Base-by-base conservation (phyloP, 108 stramenopile species). In the Cyclotella cryptica region DNA sequence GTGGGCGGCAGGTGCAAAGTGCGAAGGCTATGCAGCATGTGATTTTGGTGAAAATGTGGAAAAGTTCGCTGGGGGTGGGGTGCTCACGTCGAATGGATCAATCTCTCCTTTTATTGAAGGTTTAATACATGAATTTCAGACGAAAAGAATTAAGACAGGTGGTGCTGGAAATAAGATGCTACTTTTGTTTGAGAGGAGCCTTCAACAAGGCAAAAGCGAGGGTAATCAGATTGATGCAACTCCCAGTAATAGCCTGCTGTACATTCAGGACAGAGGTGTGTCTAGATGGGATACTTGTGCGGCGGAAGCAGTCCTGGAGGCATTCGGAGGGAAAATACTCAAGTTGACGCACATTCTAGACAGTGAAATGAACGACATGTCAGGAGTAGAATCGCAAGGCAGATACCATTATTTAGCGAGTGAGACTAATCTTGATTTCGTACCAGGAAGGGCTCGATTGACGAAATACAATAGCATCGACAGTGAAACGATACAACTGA, bases 111-210 rank as follows among this genome's bases (percentile, higher is more conserved):
- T 89, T 62, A 39, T 89, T 9, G 74, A 82, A 61, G 51, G 67
- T 17, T 72, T 89, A 0, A 66, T 89, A 19, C 45, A 64, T 15
- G 84, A 80, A 41, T 49, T 89, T n/a, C 21, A 67, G 0, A 53
- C 68, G 42, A 60, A 30, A 7, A 63, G 79, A 26, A 65, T 80
- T 2, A 83, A 81, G 26, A 28, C 85, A 17, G 89, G 89, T 12
- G 89, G 89, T 2, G 89, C 86, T 22, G 89, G 89, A 15, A 89
- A 89, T 64, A 89, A 87, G 77, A 82, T 88, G 77, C 72, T 89
- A 68, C 74, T 87, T 71, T 71, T 89, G 0, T 57, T 89, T 49
- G 86, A 89, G 67, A 46, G 51, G n/a, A 82, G 81, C 28, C 44
- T 82, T 17, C 41, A 58, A 14, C 15, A 8, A n/a, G 17, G 5